phyloP scores from a whole-genome alignment of 1,284 basidiomycete species.

The Ustilago hordei region DNA sequence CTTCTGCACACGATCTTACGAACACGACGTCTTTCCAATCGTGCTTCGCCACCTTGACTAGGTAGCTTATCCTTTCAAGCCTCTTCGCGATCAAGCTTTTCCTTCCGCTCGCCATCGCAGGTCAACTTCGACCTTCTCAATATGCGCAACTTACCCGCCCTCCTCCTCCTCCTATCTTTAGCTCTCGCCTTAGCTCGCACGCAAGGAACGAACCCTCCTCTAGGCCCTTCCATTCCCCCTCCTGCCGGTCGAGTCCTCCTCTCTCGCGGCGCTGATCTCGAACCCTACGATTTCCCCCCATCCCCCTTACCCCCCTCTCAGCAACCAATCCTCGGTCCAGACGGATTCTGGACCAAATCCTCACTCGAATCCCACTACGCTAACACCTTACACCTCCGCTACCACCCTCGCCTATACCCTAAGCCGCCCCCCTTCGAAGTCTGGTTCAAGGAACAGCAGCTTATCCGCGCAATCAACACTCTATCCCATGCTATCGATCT shows the following conservation, averaged over 20 bases:
- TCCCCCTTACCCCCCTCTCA: not conserved
- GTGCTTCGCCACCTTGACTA: too few relatives aligned
- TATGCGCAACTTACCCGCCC: not conserved
- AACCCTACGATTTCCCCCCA: constrained; percentile 28
- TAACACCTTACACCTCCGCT: constrained; percentile 11
- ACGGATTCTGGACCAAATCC: constrained; percentile 28
- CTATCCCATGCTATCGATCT: not conserved
- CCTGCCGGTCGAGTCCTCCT: constrained; percentile 34
- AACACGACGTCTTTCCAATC: too few relatives aligned
- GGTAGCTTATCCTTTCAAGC: too few relatives aligned
- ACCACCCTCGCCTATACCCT: constrained; percentile 13
- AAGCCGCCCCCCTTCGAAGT: constrained; percentile 18
- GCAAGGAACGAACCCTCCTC: not conserved
- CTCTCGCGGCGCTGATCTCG: constrained; percentile 14
- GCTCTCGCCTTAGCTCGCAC: not conserved
- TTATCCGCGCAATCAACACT: constrained; percentile 29
- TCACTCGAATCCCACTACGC: constrained; percentile 20
- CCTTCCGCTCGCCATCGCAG: too few relatives aligned
- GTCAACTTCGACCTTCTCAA: not conserved
- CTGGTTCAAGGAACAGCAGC: constrained; percentile 39
- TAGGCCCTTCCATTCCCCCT: not conserved
- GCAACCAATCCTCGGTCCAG: constrained; percentile 17
- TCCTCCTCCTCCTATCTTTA: not conserved
- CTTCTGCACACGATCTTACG: too few relatives aligned
- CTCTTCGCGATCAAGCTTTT: too few relatives aligned